A percentile compares a stretch with the other conserved stretches of the same genome.
phyloP scores from a whole-genome alignment of 1,284 basidiomycete genomes.

The Schizopora paradoxa region DNA sequence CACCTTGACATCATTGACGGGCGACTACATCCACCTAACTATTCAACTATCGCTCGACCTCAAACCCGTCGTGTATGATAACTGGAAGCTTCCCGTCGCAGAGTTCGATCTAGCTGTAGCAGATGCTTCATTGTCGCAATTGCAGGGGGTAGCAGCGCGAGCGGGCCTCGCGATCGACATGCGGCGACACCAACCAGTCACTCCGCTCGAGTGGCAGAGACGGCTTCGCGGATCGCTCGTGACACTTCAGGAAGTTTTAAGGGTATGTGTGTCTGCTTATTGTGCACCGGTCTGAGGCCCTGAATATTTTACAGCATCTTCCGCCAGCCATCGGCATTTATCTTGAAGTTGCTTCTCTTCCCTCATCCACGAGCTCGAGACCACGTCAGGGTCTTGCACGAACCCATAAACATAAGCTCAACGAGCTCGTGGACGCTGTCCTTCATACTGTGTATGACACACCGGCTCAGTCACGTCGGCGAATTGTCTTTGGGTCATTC shows the following conservation, averaged over 20 bases:
- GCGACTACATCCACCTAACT: conserved; percentile 79
- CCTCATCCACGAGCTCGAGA: conserved; percentile 45
- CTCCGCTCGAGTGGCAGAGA: conserved; percentile 52
- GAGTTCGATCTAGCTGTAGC: conserved; percentile 77
- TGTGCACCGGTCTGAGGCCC: conserved; percentile 10
- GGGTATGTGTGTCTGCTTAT: conserved; percentile 40
- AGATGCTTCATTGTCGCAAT: conserved; percentile 80
- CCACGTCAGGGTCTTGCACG: conserved; percentile 39
- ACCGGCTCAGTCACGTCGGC: conserved; percentile 51
- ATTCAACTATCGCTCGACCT: conserved; percentile 92
- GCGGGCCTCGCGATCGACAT: conserved; percentile 40
- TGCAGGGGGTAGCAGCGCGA: conserved; percentile 58
- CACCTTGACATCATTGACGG: conserved; percentile 83
- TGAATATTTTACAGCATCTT: conserved; percentile 46
- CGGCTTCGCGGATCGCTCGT: conserved; percentile 55
- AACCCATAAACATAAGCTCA: conserved; percentile 56
- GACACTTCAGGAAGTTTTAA: conserved; percentile 66
- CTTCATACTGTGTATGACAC: conserved; percentile 77
- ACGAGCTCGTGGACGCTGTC: conserved; percentile 78
- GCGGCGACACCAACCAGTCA: conserved; percentile 26
- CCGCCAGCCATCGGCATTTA: conserved; percentile 73
- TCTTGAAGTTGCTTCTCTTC: conserved; percentile 78
- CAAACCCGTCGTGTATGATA: conserved; percentile 77
- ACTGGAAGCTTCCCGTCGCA: conserved; percentile 67
- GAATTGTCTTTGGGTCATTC: conserved; percentile 85